Evolutionary conservation across 306 rosid genomes (phyloP).

Genomic region (Fagus crenata): DNA sequence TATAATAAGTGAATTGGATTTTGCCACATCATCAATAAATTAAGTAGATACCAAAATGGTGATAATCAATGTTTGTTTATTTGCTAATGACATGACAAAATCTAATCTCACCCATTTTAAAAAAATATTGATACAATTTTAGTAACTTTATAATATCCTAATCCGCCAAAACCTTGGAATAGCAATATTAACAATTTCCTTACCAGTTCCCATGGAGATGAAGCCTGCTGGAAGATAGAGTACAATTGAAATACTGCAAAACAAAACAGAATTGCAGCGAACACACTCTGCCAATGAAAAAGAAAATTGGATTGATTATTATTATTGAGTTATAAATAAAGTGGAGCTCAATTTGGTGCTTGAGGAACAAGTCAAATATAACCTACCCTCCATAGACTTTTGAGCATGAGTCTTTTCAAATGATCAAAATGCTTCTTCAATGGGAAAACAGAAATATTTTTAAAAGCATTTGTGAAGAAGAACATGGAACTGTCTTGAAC

Average conservation of each 20-base stretch:
- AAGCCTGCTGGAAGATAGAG: constrained; percentile 71
- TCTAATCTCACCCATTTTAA: too few relatives aligned
- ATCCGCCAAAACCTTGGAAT: not conserved
- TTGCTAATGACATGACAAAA: too few relatives aligned
- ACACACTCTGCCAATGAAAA: constrained; percentile 47
- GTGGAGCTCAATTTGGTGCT: not conserved
- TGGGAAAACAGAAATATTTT: not conserved
- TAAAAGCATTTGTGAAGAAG: too few relatives aligned
- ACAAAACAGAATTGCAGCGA: constrained; percentile 61
- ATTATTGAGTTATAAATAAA: constrained; percentile 23
- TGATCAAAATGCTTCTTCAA: constrained; percentile 40
- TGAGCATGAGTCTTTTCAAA: constrained; percentile 60
- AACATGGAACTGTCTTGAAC: too few relatives aligned
- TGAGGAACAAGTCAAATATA: not conserved
- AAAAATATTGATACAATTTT: too few relatives aligned
- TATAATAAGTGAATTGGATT: too few relatives aligned
- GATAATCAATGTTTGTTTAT: too few relatives aligned
- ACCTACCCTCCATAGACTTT: constrained; percentile 80
- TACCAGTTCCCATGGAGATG: constrained; percentile 94
- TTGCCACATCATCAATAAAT: too few relatives aligned
- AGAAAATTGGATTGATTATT: not conserved
- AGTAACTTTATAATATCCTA: too few relatives aligned
- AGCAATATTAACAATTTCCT: constrained; percentile 8
- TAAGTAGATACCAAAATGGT: too few relatives aligned
- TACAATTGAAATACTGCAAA: constrained; percentile 58